Conservation (phyloP, 352 stramenopile species). For the Pythium phragmiticola region DNA sequence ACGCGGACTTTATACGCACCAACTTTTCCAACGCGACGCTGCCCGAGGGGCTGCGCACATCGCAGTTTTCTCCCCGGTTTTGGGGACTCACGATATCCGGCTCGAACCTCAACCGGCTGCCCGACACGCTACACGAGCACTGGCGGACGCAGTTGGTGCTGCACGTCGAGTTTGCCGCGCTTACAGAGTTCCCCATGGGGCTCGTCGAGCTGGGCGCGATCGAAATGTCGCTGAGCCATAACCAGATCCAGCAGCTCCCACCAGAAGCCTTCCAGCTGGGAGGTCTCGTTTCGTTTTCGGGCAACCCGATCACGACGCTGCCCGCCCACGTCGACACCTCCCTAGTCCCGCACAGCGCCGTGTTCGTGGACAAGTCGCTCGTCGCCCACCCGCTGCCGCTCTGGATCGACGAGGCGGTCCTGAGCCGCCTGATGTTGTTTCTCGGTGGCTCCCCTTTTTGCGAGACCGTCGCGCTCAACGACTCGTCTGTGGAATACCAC, state of each 20-base stretch:
- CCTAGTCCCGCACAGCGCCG: too few species aligned
- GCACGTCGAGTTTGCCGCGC: conserved; percentile 8
- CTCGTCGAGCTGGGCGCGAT: neutral
- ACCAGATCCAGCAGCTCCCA: conserved; percentile 3
- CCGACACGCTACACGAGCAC: conserved; percentile 4
- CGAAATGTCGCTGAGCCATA: conserved; percentile 8
- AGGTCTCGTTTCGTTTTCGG: neutral
- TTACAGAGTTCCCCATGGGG: neutral
- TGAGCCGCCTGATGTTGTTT: neutral
- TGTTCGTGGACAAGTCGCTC: neutral
- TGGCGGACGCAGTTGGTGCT: conserved; percentile 9
- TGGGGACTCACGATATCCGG: conserved; percentile 19
- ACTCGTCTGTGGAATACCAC: neutral
- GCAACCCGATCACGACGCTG: conserved; percentile 4
- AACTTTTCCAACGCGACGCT: conserved; percentile 18
- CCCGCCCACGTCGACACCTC: neutral
- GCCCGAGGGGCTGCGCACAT: conserved; percentile 5
- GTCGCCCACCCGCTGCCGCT: neutral
- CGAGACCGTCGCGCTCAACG: neutral
- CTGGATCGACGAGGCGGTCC: conserved; percentile 7
- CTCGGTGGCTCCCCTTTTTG: conserved; percentile 4
- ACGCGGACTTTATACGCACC: conserved; percentile 9
- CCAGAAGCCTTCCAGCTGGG: conserved; percentile 5
- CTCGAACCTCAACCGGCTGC: conserved; percentile 19
- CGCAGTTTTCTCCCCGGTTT: conserved; percentile 8